Base-by-base conservation (phyloP, 2,329 filamentous ascomycete species). In the Talaromyces funiculosus region DNA sequence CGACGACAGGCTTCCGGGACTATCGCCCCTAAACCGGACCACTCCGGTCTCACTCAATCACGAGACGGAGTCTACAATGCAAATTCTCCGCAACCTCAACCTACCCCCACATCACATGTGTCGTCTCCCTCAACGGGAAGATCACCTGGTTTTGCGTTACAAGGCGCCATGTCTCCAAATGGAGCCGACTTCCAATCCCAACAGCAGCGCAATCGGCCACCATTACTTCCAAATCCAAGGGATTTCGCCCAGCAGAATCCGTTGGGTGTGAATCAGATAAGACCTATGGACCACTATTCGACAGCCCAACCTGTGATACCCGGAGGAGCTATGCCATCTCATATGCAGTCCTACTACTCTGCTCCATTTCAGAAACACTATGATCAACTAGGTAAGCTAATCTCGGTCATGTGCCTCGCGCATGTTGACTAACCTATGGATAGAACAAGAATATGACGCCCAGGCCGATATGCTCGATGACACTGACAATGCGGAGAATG, bases 361-460 rank as follows among this genome's bases (percentile, higher is more conserved):
- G 89, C 90, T 61, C 89, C 90, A 18, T 97, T 96, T 77, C 91
- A 95, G 72, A 94, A 90, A 74, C 93, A 97, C 75, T 92, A 95
- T 77, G 90, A 95, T 76, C 91, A 96, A 81, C 86, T 97, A 75
- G 93, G 93, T 89, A 91, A 90, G 92, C 82, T 83, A 71, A 75
- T 83, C 81, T 80, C 69, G 73, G 72, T 68, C 77, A 56, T 54
- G 71, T 43, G 8, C 26, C 65, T 68, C 33, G 2, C 33, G 16
- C 10, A 29, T 18, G 31, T 42, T 10, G 38, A 57, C 53, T 88
- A 80, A 89, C 84, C 81, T 29, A 77, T 80, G 71, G 82, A 81
- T 80, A 97, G 93, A 97, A 80, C 92, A 96, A 83, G 93, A 97
- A 81, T 97, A 97, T 78, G 92, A 97, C 74, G 89, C 90, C 59